These are phyloP conservation scores for Chaetomium sp. DNA, from an alignment of 2,329 filamentous ascomycete genomes.

Conservation along the genomic window DNA sequence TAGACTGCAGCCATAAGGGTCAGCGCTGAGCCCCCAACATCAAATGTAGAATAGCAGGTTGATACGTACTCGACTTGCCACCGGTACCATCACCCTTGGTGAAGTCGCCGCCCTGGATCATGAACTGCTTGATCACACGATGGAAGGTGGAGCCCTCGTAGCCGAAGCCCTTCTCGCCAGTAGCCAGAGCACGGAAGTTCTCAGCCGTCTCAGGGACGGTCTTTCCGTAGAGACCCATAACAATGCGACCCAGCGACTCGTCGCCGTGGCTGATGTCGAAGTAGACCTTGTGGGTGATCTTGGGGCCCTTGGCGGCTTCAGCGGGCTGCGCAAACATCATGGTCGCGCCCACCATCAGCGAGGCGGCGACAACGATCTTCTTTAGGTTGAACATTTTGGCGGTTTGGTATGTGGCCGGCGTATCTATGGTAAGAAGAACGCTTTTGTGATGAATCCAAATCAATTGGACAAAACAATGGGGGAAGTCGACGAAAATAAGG, in stretches of 20 bases:
- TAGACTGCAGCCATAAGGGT: conserved; percentile 60
- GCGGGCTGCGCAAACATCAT: conserved; percentile 74
- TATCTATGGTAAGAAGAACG: conserved; percentile 9
- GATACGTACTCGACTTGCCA: conserved; percentile 74
- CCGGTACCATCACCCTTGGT: conserved; percentile 80
- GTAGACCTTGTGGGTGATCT: conserved; percentile 95
- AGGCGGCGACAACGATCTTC: conserved; percentile 68
- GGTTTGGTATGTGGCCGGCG: conserved; percentile 38
- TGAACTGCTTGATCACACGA: conserved; percentile 87
- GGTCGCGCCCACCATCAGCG: conserved; percentile 74
- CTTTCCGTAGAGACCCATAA: conserved; percentile 84
- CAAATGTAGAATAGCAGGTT: background rate
- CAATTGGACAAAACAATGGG: conserved; percentile 20
- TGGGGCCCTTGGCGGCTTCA: conserved; percentile 80
- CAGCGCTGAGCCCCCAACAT: background rate
- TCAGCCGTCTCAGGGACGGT: conserved; percentile 75
- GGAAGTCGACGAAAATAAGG: conserved; percentile 22
- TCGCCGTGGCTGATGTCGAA: conserved; percentile 82
- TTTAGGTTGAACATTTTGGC: conserved; percentile 70
- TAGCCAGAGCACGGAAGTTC: conserved; percentile 79
- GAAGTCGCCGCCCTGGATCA: conserved; percentile 92
- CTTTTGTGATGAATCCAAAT: conserved; percentile 12
- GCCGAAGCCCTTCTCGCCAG: conserved; percentile 83
- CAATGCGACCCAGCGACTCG: conserved; percentile 71
- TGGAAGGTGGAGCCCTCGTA: conserved; percentile 84